phyloP scores from a whole-genome alignment of 2,329 filamentous ascomycete species.

The Diaporthe aspalathi region DNA sequence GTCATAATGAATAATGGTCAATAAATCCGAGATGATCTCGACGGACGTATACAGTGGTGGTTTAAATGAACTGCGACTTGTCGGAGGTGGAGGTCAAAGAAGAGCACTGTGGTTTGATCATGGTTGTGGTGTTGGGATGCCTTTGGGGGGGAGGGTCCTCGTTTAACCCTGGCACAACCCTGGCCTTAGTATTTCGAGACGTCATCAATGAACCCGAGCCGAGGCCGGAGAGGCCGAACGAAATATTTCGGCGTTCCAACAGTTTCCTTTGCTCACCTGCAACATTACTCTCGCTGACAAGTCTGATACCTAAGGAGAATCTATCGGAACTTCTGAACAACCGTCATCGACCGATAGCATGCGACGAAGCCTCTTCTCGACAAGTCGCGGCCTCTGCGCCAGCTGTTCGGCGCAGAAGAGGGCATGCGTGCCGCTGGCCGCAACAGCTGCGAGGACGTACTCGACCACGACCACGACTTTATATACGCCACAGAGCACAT shows the following conservation, averaged over 20 bases:
- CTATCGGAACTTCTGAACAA: not conserved
- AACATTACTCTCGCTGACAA: not conserved
- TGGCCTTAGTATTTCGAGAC: not conserved
- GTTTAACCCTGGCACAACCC: not conserved
- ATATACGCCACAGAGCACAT: not conserved
- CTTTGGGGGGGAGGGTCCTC: not conserved
- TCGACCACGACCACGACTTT: not conserved
- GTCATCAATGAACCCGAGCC: constrained; percentile 19
- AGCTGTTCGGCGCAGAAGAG: not conserved
- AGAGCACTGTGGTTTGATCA: not conserved
- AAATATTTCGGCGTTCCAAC: constrained; percentile 5
- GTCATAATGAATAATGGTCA: constrained; percentile 24
- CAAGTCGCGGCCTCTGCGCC: constrained; percentile 15
- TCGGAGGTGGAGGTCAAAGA: not conserved
- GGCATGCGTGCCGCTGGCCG: constrained; percentile 1
- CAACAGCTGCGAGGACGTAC: not conserved
- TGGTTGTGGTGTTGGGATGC: not conserved
- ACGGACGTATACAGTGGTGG: too few species aligned
- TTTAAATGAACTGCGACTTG: too few species aligned
- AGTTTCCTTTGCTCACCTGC: too few species aligned
- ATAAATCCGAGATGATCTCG: too few species aligned
- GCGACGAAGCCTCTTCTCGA: not conserved
- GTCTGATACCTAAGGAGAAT: not conserved
- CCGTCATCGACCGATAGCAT: not conserved
- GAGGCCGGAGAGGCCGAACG: constrained; percentile 13